Conservation (phyloP, 2,329 filamentous ascomycete species). For the Aspergillus hiratsukae region DNA sequence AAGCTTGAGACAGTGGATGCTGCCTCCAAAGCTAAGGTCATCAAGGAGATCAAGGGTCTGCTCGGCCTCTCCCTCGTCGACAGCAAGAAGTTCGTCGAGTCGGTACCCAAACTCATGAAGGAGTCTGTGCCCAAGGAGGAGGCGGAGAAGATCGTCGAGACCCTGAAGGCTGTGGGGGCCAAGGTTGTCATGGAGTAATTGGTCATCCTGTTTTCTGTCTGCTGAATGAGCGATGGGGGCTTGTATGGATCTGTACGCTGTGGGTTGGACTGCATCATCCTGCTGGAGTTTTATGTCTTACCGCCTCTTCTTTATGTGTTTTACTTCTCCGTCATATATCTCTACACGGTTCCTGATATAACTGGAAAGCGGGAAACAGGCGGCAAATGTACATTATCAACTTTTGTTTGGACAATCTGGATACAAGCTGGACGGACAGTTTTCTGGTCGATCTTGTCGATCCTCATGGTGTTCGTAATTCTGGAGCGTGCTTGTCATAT, state of each 20-base stretch:
- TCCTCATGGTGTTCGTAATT: neutral
- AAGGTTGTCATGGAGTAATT: constrained; percentile 79
- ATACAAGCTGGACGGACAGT: constrained; percentile 9
- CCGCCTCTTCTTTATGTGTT: constrained; percentile 15
- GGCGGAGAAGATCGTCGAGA: constrained; percentile 95
- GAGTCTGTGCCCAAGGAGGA: constrained; percentile 98
- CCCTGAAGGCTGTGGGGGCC: constrained; percentile 88
- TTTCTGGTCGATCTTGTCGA: neutral
- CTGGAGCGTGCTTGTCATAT: neutral
- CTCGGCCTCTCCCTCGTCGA: constrained; percentile 94
- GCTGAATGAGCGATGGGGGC: constrained; percentile 6
- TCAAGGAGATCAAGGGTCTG: constrained; percentile 99
- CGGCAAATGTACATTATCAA: constrained; percentile 38
- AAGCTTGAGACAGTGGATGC: constrained; percentile 91
- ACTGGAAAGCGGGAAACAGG: constrained; percentile 22
- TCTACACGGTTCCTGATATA: constrained; percentile 17
- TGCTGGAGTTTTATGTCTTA: constrained; percentile 19
- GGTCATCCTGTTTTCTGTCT: constrained; percentile 4
- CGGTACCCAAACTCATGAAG: constrained; percentile 97
- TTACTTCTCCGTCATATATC: constrained; percentile 19
- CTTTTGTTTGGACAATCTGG: constrained; percentile 19
- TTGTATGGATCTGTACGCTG: constrained; percentile 12
- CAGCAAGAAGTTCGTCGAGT: constrained; percentile 99
- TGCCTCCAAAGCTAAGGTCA: constrained; percentile 91
- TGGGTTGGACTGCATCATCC: constrained; percentile 20